Conservation (phyloP, 768 basidiomycete genomes). For the Suillus paluster region DNA sequence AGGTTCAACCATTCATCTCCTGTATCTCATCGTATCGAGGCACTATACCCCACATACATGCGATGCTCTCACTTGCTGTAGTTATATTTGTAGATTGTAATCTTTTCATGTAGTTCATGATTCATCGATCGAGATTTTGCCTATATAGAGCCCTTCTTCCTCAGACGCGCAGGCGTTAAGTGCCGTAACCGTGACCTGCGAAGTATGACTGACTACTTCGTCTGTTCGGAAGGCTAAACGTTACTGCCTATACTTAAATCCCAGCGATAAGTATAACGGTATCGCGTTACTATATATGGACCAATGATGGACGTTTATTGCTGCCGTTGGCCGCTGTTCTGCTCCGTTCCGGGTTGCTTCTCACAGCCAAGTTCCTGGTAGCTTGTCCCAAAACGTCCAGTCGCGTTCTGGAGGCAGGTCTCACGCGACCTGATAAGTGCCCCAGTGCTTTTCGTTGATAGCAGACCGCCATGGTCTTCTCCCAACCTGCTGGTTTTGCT, state of each 20-base stretch:
- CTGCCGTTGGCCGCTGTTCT: neutral
- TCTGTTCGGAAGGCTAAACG: too few relatives aligned
- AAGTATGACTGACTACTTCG: too few relatives aligned
- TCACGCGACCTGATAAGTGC: neutral
- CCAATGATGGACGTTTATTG: neutral
- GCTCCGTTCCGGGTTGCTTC: neutral
- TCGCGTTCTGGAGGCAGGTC: neutral
- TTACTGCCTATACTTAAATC: too few relatives aligned
- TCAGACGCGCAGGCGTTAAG: too few relatives aligned
- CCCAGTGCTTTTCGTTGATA: neutral
- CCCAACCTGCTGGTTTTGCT: neutral
- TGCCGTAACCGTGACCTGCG: too few relatives aligned
- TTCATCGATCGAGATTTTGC: neutral
- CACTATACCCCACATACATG: slow-evolving; percentile 10
- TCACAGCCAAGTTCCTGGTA: neutral
- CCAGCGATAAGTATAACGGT: too few relatives aligned
- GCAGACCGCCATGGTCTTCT: neutral
- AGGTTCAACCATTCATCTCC: neutral
- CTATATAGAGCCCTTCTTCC: too few relatives aligned
- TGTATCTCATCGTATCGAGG: neutral
- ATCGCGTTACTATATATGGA: neutral
- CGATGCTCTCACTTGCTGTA: neutral
- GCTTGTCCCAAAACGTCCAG: neutral
- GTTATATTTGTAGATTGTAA: slow-evolving; percentile 6
- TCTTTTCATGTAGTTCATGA: slow-evolving; percentile 1